Evolutionary conservation across 2,329 filamentous ascomycete genomes (phyloP), one percentile per base, ranked within the genome.

Genomic region (Xylaria digitata): DNA sequence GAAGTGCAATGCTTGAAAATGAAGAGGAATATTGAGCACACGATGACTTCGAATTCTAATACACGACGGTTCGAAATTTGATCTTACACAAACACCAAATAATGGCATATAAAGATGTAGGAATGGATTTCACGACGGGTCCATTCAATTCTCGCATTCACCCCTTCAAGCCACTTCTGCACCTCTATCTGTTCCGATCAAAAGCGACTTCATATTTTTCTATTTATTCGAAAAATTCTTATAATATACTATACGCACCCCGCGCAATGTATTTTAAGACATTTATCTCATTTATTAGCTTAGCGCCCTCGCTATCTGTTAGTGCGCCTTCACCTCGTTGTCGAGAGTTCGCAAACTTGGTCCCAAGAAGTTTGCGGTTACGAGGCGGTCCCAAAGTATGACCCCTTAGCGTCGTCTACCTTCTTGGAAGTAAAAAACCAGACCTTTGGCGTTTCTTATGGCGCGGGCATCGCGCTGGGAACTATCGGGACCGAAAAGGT

Each of bases 401-500:
- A 37, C 8, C 34, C 8, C 34, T 37, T 37, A 37, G 34, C 34
- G 34, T 37, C 34, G 8, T 37, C 34, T 8, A 37, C 34, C 34
- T 37, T 37, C 6, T 37, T 6, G 11, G 8, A 8, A 13, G 8
- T 37, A 3, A 37, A 37, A 37, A 37, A 37, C 8, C 34, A 37
- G 8, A 37, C 48, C 48, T 13, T 53, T 17, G 42, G 43, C 17
- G 50, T 40, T 21, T 7, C 7, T 30, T 62, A 56, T 50, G 52
- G 60, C 42, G 52, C 42, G 9, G 52, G 60, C 2, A 62, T 62
- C 43, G 50, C 60, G 19, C 32, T 62, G 32, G 60, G 50, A 15
- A 21, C 49, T 6, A 7, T 62, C 13, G 59, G 59, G 8, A 62
- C 59, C 21, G 59, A 62, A 55, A 30, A 62, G 13, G 59, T 49